These are phyloP conservation scores for Soucietia sequanensis DNA, from an alignment of 805 yeast species.

Conservation along the genomic window DNA sequence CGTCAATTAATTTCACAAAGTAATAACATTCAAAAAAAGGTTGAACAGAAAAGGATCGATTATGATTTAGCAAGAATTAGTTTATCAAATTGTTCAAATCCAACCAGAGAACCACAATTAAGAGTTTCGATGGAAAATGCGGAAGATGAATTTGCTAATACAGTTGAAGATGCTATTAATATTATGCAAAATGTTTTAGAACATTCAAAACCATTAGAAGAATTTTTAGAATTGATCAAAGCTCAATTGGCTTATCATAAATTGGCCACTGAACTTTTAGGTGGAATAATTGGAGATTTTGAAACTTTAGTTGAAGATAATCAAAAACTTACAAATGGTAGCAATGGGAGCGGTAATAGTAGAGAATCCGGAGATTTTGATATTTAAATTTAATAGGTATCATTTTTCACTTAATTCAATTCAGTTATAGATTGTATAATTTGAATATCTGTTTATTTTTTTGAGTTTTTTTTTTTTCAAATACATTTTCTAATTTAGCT, in stretches of 20 bases:
- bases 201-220: conserved; percentile 64
- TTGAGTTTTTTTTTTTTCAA: too few relatives aligned
- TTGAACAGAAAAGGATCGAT: conserved; percentile 72
- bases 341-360: conserved; percentile 7
- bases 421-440: too few relatives aligned
- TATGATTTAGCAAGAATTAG: conserved; percentile 72
- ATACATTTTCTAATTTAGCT: too few relatives aligned
- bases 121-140: conserved; percentile 77
- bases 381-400: conserved; percentile 13
- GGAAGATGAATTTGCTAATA: conserved; percentile 87
- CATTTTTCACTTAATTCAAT: background rate
- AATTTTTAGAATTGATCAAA: conserved; percentile 63
- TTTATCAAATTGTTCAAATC: conserved; percentile 39
- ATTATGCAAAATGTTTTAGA: conserved; percentile 80
- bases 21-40: conserved; percentile 65
- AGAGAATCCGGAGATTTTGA: conserved; percentile 35
- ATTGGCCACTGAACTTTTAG: conserved; percentile 66
- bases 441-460: too few relatives aligned
- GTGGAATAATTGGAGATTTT: conserved; percentile 60
- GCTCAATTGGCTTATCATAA: conserved; percentile 84
- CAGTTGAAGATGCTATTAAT: conserved; percentile 82
- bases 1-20: conserved; percentile 62
- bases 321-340: conserved; percentile 8
- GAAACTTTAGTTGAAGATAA: conserved; percentile 57
- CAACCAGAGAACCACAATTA: conserved; percentile 63